Evolutionary conservation across 2,329 filamentous ascomycete genomes (phyloP).

Genomic region (Sarocladium brachiariae): DNA sequence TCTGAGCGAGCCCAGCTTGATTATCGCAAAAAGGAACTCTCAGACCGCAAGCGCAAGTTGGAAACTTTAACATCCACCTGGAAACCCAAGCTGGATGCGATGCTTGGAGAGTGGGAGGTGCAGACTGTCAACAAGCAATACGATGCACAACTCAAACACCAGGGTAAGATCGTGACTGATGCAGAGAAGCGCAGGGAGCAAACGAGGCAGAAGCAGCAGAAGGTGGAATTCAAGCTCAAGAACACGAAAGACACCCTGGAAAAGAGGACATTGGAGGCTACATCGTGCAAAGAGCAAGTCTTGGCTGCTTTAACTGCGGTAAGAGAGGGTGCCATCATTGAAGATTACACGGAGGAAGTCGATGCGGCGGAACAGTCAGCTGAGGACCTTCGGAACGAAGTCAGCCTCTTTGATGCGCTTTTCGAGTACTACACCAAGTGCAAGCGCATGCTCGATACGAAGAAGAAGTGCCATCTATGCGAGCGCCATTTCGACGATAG

Average conservation of each 20-base stretch:
- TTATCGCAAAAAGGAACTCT: slow-evolving; percentile 71
- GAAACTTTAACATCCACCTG: slow-evolving; percentile 73
- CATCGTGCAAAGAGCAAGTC: slow-evolving; percentile 53
- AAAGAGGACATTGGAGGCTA: slow-evolving; percentile 56
- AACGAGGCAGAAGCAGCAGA: slow-evolving; percentile 64
- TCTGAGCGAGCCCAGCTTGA: slow-evolving; percentile 80
- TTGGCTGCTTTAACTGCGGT: slow-evolving; percentile 39
- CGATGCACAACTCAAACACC: slow-evolving; percentile 53
- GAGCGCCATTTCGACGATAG: slow-evolving; percentile 59
- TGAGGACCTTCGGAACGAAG: slow-evolving; percentile 56
- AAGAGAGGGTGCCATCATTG: slow-evolving; percentile 39
- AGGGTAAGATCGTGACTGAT: slow-evolving; percentile 51
- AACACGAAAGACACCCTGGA: slow-evolving; percentile 57
- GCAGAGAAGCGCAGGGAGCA: slow-evolving; percentile 65
- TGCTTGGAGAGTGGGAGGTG: slow-evolving; percentile 66
- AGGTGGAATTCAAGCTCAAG: slow-evolving; percentile 67
- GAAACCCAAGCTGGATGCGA: slow-evolving; percentile 57
- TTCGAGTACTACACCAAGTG: slow-evolving; percentile 66
- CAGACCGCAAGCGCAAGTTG: slow-evolving; percentile 65
- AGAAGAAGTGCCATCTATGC: slow-evolving; percentile 73
- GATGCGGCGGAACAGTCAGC: slow-evolving; percentile 48
- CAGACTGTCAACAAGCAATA: slow-evolving; percentile 65
- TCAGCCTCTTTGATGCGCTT: slow-evolving; percentile 62
- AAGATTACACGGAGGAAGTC: slow-evolving; percentile 48
- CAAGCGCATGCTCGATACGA: slow-evolving; percentile 55